Conservation (phyloP, 345 rosid genomes). For the Populus ilicifolia region DNA sequence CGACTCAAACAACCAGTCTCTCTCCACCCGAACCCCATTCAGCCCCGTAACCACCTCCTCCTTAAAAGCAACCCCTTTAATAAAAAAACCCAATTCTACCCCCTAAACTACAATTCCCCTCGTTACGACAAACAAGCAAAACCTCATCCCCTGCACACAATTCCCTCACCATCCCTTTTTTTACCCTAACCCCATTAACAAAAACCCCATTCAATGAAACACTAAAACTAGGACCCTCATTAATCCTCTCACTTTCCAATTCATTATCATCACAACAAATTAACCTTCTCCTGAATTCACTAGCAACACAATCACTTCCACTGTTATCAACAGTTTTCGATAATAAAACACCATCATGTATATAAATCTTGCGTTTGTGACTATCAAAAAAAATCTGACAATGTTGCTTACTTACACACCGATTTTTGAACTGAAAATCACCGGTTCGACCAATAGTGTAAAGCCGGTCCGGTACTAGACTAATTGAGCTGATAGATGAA, state of each 20-base stretch:
- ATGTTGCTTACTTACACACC: conserved; percentile 60
- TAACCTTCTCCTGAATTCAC: conserved; percentile 45
- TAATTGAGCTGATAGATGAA: conserved; percentile 32
- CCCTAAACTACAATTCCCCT: conserved; percentile 36
- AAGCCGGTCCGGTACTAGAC: conserved; percentile 44
- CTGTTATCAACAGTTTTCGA: background rate
- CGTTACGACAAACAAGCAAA: conserved; percentile 56
- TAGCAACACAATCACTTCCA: conserved; percentile 10
- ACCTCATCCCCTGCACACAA: conserved; percentile 69
- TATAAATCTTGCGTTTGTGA: conserved; percentile 40
- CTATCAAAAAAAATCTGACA: conserved; percentile 67
- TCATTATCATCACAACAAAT: conserved; percentile 25
- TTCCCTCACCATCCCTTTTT: conserved; percentile 35
- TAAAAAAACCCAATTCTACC: conserved; percentile 57
- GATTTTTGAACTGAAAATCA: conserved; percentile 45
- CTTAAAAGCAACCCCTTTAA: conserved; percentile 47
- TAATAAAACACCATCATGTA: conserved; percentile 49
- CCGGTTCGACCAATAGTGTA: conserved; percentile 60
- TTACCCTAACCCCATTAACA: conserved; percentile 53
- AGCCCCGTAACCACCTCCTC: conserved; percentile 35
- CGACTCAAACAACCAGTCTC: conserved; percentile 20
- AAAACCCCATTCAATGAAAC: conserved; percentile 61
- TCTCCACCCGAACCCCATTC: conserved; percentile 22
- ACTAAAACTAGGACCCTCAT: conserved; percentile 28
- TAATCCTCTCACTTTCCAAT: conserved; percentile 23